Evolutionary conservation across 805 yeast species (phyloP).

Genomic region (Candida schatavii): DNA sequence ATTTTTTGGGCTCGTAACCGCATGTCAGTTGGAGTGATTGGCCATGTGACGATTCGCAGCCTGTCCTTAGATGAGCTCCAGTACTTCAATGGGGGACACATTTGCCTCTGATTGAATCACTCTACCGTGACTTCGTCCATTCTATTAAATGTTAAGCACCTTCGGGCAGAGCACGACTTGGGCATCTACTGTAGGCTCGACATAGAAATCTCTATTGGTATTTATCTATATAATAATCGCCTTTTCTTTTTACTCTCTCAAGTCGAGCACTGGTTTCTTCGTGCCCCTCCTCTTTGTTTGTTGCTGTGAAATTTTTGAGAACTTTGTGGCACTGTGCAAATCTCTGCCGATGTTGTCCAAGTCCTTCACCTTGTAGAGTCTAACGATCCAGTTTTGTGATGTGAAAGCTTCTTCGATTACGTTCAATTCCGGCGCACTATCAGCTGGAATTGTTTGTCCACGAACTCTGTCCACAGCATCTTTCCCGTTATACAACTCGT

Average conservation of each 20-base stretch:
- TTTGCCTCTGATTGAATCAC: too few species aligned
- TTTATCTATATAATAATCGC: too few species aligned
- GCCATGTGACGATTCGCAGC: too few species aligned
- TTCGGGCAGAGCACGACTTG: too few species aligned
- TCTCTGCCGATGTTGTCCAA: conserved; percentile 85
- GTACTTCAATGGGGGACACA: too few species aligned
- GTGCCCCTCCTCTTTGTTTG: conserved; percentile 33
- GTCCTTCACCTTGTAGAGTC: conserved; percentile 90
- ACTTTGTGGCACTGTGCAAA: conserved; percentile 53
- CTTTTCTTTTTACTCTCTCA: conserved; percentile 48
- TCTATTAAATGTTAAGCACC: too few species aligned
- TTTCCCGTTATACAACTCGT: conserved; percentile 61
- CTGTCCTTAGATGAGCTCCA: too few species aligned
- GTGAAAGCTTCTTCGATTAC: conserved; percentile 93
- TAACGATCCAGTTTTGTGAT: conserved; percentile 93
- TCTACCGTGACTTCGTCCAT: too few species aligned
- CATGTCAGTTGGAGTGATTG: too few species aligned
- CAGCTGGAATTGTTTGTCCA: conserved; percentile 64
- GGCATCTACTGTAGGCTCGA: too few species aligned
- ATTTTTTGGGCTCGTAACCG: too few species aligned
- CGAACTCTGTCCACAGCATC: conserved; percentile 84
- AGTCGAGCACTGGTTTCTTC: conserved; percentile 54
- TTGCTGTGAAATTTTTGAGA: conserved; percentile 37
- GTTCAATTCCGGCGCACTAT: conserved; percentile 53
- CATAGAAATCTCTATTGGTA: too few species aligned